phyloP scores from a whole-genome alignment of 1,284 basidiomycete species.

The Porodaedalea pini region DNA sequence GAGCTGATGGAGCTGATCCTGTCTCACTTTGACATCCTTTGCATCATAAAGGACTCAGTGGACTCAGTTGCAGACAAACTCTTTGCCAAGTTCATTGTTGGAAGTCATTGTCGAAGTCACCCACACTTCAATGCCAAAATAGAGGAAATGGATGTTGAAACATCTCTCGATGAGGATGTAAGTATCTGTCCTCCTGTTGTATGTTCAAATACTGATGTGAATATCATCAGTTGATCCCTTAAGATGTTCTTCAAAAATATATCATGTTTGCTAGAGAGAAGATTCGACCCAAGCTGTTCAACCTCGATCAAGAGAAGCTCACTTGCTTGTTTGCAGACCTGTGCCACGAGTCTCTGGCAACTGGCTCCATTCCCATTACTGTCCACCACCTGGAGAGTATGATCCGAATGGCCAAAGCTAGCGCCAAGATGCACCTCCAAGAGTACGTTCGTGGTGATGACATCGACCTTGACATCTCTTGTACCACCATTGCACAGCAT shows the following conservation, averaged over 20 bases:
- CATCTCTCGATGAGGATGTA: conserved; percentile 88
- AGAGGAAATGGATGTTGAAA: conserved; percentile 88
- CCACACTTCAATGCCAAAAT: conserved; percentile 84
- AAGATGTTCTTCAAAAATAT: conserved; percentile 96
- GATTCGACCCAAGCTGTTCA: conserved; percentile 87
- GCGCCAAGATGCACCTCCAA: conserved; percentile 96
- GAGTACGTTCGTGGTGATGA: conserved; percentile 96
- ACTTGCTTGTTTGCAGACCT: conserved; percentile 95
- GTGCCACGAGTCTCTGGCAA: conserved; percentile 92
- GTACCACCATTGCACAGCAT: too few species aligned
- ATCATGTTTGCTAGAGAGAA: conserved; percentile 98
- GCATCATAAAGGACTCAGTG: conserved; percentile 96
- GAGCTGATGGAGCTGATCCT: conserved; percentile 98
- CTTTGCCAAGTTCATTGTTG: conserved; percentile 95
- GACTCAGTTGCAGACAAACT: conserved; percentile 97
- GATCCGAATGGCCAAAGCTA: conserved; percentile 99
- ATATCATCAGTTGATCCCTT: conserved; percentile 78
- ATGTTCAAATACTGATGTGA: neutral
- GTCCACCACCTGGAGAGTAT: conserved; percentile 97
- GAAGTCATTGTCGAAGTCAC: conserved; percentile 91
- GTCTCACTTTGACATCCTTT: conserved; percentile 98
- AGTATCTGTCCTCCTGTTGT: conserved; percentile 29
- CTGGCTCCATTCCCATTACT: conserved; percentile 97
- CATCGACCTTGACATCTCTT: conserved; percentile 96
- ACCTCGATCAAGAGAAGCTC: conserved; percentile 95